phyloP scores from a whole-genome alignment of 164 flowering plant genomes.

The Houttuynia cordata region DNA sequence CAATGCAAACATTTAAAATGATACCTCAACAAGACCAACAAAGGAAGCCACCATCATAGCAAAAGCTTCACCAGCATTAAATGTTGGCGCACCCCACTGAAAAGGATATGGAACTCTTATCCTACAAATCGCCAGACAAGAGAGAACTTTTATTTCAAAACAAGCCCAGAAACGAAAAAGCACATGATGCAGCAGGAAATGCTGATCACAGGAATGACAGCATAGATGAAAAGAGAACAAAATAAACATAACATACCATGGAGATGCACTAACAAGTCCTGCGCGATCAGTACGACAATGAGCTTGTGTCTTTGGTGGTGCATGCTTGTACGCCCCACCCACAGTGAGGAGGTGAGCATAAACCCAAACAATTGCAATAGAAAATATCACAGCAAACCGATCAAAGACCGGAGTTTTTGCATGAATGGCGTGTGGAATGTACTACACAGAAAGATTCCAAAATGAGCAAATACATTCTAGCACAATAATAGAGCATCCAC shows the following conservation, averaged over 20 bases:
- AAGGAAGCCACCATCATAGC: slow-evolving; percentile 90
- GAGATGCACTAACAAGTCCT: slow-evolving; percentile 74
- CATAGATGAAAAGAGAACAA: not conserved
- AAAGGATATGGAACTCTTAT: slow-evolving; percentile 86
- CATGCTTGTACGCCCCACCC: slow-evolving; percentile 73
- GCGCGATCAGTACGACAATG: slow-evolving; percentile 86
- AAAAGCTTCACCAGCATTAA: slow-evolving; percentile 87
- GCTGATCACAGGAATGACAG: not conserved
- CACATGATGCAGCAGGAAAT: not conserved
- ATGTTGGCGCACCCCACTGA: slow-evolving; percentile 90
- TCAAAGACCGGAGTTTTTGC: slow-evolving; percentile 46
- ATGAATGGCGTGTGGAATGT: slow-evolving; percentile 50
- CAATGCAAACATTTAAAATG: not conserved
- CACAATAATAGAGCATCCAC: not conserved
- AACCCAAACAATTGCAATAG: slow-evolving; percentile 74
- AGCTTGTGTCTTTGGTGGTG: slow-evolving; percentile 43
- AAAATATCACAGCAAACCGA: slow-evolving; percentile 83
- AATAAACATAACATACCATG: slow-evolving; percentile 43
- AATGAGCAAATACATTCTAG: not conserved
- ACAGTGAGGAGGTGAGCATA: slow-evolving; percentile 96
- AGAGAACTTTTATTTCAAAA: not conserved
- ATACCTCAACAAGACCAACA: slow-evolving; percentile 85
- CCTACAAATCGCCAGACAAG: slow-evolving; percentile 24
- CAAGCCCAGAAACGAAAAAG: not conserved
- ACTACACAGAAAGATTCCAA: slow-evolving; percentile 36